These are phyloP conservation scores for Boletus smithii DNA, from an alignment of 1,284 basidiomycete species.

Conservation along the genomic window DNA sequence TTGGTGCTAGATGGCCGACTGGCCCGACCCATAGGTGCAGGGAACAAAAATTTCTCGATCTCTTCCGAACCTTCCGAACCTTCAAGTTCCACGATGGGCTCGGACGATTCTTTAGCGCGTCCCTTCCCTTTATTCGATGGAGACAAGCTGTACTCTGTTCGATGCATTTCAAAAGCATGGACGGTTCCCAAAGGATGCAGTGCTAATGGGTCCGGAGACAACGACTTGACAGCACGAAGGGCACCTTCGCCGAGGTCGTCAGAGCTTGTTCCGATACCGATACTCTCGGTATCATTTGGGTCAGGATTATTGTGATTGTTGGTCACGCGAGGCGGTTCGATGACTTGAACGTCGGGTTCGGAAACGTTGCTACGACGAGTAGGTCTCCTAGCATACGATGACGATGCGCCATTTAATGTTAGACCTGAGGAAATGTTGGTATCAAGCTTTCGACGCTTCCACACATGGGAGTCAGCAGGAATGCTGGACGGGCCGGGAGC, in stretches of 20 bases:
- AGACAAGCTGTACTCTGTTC: conserved; percentile 4
- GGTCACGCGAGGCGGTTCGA: conserved; percentile 1
- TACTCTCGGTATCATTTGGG: conserved; percentile 19
- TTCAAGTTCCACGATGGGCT: conserved; percentile 9
- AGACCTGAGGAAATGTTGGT: not conserved
- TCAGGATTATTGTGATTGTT: conserved; percentile 1
- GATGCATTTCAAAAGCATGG: conserved; percentile 28
- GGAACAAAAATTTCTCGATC: conserved; percentile 22
- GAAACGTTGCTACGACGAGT: not conserved
- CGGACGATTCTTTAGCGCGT: conserved; percentile 10
- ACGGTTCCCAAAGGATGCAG: rapidly evolving
- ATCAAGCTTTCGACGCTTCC: conserved; percentile 29
- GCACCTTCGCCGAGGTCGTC: conserved; percentile 28
- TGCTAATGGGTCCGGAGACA: conserved; percentile 27
- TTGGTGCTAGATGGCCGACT: not conserved
- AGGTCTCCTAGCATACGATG: conserved; percentile 2
- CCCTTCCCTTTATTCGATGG: conserved; percentile 26
- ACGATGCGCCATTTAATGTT: conserved; percentile 1
- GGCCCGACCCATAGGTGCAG: not conserved
- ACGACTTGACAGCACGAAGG: conserved; percentile 4
- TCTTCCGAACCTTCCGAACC: conserved; percentile 27
- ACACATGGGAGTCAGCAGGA: conserved; percentile 1
- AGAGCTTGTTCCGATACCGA: conserved; percentile 15
- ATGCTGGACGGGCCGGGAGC: not conserved
- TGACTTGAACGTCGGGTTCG: conserved; percentile 23